A percentile compares a stretch with the other conserved stretches of the same genome.
These are phyloP conservation scores for Adansonia digitata DNA, from an alignment of 345 rosid species.

Conservation along the genomic window DNA sequence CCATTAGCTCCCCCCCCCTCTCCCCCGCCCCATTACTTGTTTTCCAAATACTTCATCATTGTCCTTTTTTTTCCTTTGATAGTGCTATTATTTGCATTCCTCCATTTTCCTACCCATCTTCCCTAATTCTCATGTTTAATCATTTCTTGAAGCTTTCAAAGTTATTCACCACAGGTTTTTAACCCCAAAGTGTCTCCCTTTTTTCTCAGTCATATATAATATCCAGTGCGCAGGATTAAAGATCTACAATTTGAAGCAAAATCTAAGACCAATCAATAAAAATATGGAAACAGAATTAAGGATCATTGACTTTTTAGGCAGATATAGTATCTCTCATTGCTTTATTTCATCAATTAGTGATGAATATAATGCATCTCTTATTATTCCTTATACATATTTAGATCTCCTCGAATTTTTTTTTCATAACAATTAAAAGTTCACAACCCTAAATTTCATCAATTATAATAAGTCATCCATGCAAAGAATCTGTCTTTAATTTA, in stretches of 20 bases:
- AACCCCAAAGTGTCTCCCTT: neutral
- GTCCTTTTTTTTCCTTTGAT: constrained; percentile 8
- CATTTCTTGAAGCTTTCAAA: constrained; percentile 20
- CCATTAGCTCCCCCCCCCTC: neutral
- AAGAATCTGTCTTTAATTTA: neutral
- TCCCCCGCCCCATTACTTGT: neutral
- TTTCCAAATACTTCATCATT: constrained; percentile 10
- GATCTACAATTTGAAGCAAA: constrained; percentile 25
- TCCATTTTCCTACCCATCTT: constrained; percentile 12
- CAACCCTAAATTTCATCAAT: neutral
- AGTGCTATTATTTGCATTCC: too few relatives aligned
- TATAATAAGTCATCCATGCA: neutral
- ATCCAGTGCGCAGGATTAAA: neutral
- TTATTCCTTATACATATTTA: neutral
- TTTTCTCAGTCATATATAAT: neutral
- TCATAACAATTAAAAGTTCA: neutral
- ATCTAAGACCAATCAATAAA: constrained; percentile 22
- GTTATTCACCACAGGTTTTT: constrained; percentile 22
- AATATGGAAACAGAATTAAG: neutral
- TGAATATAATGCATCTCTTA: constrained; percentile 5
- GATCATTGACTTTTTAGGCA: constrained; percentile 17
- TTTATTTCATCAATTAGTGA: constrained; percentile 7
- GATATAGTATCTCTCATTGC: constrained; percentile 1
- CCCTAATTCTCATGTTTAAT: constrained; percentile 24
- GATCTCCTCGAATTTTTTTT: neutral